Evolutionary conservation across 2,329 filamentous ascomycete species (phyloP).

Genomic region (Stagonosporopsis tanaceti): DNA sequence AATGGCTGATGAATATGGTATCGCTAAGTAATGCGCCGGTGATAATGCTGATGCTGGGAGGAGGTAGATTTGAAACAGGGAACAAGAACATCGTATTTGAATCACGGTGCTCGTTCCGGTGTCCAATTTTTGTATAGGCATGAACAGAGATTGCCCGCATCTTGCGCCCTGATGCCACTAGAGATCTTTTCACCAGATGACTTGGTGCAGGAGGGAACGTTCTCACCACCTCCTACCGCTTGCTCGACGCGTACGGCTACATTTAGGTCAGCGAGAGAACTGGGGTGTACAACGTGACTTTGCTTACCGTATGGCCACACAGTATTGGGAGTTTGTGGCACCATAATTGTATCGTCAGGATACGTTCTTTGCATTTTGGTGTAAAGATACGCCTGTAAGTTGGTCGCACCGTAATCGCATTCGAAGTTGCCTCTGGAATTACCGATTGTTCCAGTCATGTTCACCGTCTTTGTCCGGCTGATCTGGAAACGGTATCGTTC

Average conservation of each 20-base stretch:
- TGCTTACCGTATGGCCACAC: constrained; percentile 48
- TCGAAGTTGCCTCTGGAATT: constrained; percentile 56
- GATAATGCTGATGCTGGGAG: constrained; percentile 6
- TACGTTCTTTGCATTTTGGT: constrained; percentile 59
- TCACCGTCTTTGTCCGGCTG: constrained; percentile 61
- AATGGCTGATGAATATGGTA: constrained; percentile 2
- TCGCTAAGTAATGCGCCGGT: constrained; percentile 5
- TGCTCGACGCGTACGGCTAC: constrained; percentile 64
- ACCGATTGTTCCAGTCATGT: constrained; percentile 57
- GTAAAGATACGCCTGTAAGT: constrained; percentile 66
- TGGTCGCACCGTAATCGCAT: constrained; percentile 67
- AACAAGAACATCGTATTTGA: not conserved
- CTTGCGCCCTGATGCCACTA: constrained; percentile 46
- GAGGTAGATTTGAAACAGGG: not conserved
- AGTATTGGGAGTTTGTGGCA: constrained; percentile 40
- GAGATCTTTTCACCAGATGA: constrained; percentile 48
- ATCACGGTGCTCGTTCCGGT: constrained; percentile 17
- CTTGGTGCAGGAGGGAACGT: constrained; percentile 64
- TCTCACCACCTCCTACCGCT: constrained; percentile 56
- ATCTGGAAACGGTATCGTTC: constrained; percentile 69
- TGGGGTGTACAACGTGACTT: too few species aligned
- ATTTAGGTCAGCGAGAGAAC: constrained; percentile 17
- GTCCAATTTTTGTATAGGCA: constrained; percentile 58
- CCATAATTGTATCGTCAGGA: constrained; percentile 39
- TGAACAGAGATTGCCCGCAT: constrained; percentile 50